Base-by-base conservation (phyloP, 768 basidiomycete species). In the Lyophyllum decastes region DNA sequence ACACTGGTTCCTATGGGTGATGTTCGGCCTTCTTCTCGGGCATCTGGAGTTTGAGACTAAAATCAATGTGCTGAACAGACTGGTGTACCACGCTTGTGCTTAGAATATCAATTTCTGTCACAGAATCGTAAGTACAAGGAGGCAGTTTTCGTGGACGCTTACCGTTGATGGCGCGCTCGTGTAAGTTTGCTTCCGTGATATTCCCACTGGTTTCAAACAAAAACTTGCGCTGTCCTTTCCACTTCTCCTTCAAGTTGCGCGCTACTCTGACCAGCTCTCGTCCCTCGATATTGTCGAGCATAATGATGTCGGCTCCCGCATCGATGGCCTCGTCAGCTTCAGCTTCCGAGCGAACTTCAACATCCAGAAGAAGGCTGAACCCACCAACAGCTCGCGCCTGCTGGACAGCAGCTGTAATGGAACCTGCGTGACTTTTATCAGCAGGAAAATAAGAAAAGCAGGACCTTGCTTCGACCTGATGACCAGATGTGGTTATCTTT, bases 401-500 rank as follows among this genome's bases (percentile, higher is more conserved):
- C 59, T 86, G 72, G 62, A 99, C 88, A 5, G 96, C 96, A 41
- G 85, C 77, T 0, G 93, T 93, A 62, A 98, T 97, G 9, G 95
- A 97, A 26, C 95, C 95, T 88, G 58, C 51, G 44, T 48, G 22
- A 9, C n/a, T 14, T n/a, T 30, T 40, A 53, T 30, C 22, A 24
- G 55, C 3, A 6, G 30, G 25, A 57, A 34, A 24, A 40, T 35
- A 26, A 61, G 33, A 62, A 43, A 56, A 48, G n/a, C 24, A 52
- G 33, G 35, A 43, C 34, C 79, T 57, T 66, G 86, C 43, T 26
- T 80, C 59, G 67, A 88, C 95, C 95, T 43, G 88, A 91, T 2
- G 95, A 96, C 95, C 95, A 98, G 68, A 98, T 92, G 70, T 99
- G 97, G 70, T 99, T 99, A 66, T 99, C 97, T 74, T 98, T 98